These are phyloP conservation scores for Neofusicoccum kwambonambiense DNA, from an alignment of 2,329 filamentous ascomycete genomes.

Conservation along the genomic window DNA sequence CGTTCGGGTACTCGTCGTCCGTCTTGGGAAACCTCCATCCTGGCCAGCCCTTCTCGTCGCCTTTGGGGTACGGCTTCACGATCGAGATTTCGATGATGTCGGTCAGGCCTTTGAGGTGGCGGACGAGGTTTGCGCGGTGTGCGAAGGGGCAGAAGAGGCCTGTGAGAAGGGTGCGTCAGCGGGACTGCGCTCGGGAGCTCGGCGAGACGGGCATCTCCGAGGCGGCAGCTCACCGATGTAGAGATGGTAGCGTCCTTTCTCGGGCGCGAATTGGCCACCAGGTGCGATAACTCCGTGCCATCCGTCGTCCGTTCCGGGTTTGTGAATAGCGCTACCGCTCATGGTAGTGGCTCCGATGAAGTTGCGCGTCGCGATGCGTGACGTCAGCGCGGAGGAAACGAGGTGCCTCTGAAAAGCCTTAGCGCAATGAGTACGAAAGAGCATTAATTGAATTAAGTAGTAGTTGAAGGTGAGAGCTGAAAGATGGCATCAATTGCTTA, in stretches of 20 bases:
- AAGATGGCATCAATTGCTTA: neutral
- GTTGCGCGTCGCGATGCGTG: neutral
- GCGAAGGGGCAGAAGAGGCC: slow-evolving; percentile 66
- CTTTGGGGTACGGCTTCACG: slow-evolving; percentile 66
- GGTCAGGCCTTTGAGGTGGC: slow-evolving; percentile 58
- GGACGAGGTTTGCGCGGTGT: slow-evolving; percentile 58
- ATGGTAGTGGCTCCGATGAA: slow-evolving; percentile 2
- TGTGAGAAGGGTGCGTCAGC: slow-evolving; percentile 22
- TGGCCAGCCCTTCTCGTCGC: slow-evolving; percentile 61
- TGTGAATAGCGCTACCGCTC: slow-evolving; percentile 28
- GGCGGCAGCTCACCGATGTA: slow-evolving; percentile 47
- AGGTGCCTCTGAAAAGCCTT: neutral
- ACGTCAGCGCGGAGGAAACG: neutral
- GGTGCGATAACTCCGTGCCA: slow-evolving; percentile 54
- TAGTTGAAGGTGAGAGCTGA: neutral
- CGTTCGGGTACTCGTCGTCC: slow-evolving; percentile 55
- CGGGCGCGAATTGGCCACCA: slow-evolving; percentile 49
- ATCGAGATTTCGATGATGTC: slow-evolving; percentile 56
- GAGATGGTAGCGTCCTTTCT: slow-evolving; percentile 54
- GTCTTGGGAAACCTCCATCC: slow-evolving; percentile 60
- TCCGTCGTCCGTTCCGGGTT: slow-evolving; percentile 42
- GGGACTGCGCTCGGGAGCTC: neutral
- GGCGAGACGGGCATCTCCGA: neutral
- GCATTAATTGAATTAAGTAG: neutral
- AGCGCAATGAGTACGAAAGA: neutral